Conservation (phyloP, 495 filamentous ascomycete genomes). For the Hypoxylon intermedium region DNA sequence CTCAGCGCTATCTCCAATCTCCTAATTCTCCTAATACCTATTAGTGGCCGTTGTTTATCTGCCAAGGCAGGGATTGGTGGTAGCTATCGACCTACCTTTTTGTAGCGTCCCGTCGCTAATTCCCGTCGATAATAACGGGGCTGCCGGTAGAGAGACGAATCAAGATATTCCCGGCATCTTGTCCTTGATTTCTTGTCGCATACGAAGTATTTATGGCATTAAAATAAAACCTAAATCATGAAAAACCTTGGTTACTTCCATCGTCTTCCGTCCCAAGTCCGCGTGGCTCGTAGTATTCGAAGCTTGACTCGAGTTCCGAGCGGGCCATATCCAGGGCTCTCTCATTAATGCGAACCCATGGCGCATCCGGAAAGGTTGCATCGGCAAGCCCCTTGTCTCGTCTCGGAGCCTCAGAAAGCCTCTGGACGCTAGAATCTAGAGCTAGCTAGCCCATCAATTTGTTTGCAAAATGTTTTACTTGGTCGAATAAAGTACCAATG, state of each 20-base stretch:
- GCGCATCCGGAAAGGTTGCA: slow-evolving; percentile 13
- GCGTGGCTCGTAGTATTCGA: too few relatives aligned
- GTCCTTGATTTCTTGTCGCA: slow-evolving; percentile 29
- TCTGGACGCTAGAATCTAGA: background rate
- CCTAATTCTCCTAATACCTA: slow-evolving; percentile 27
- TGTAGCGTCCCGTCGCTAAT: slow-evolving; percentile 2
- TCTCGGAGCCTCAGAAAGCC: slow-evolving; percentile 33
- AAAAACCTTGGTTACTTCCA: slow-evolving; percentile 33
- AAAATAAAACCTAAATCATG: slow-evolving; percentile 29
- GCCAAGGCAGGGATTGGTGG: slow-evolving; percentile 24
- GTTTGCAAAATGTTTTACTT: slow-evolving; percentile 21
- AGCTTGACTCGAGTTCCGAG: slow-evolving; percentile 14
- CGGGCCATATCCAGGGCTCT: slow-evolving; percentile 21
- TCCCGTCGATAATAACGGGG: too few relatives aligned
- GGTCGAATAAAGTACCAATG: slow-evolving; percentile 14
- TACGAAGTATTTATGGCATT: slow-evolving; percentile 24
- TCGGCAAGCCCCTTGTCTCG: slow-evolving; percentile 24
- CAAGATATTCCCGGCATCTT: slow-evolving; percentile 12
- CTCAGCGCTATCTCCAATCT: slow-evolving; percentile 35
- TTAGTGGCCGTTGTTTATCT: slow-evolving; percentile 30
- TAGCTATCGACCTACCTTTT: slow-evolving; percentile 33
- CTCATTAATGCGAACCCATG: slow-evolving; percentile 18
- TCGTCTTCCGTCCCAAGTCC: too few relatives aligned
- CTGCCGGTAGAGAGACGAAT: slow-evolving; percentile 2
- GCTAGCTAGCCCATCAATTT: background rate